Conservation (phyloP, 2,329 filamentous ascomycete species). For the Pezicula radicicola region DNA sequence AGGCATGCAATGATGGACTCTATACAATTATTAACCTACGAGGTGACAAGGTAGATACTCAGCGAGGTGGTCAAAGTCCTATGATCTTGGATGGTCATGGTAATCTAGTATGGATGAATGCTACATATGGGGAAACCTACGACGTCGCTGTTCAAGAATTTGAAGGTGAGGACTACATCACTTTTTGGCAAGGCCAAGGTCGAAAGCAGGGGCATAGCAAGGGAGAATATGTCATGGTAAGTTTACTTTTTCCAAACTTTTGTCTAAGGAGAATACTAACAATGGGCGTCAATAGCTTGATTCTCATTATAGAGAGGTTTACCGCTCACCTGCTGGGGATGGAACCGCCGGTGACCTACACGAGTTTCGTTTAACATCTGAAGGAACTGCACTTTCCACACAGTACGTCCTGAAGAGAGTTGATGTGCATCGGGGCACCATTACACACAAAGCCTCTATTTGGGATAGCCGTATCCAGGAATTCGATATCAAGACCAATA, state of each 20-base stretch:
- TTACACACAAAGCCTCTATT: conserved; percentile 26
- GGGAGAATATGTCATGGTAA: conserved; percentile 1
- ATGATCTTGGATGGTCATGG: conserved; percentile 12
- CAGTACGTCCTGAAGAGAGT: conserved; percentile 34
- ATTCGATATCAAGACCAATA: conserved; percentile 45
- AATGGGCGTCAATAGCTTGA: too few species aligned
- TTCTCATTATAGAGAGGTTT: neutral
- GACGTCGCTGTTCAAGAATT: conserved; percentile 31
- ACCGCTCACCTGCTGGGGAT: conserved; percentile 17
- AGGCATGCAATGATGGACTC: conserved; percentile 9
- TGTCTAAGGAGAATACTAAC: neutral
- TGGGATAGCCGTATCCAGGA: conserved; percentile 43
- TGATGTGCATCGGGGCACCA: conserved; percentile 19
- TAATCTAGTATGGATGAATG: conserved; percentile 16
- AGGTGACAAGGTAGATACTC: conserved; percentile 7
- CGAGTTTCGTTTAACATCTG: conserved; percentile 38
- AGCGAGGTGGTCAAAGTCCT: conserved; percentile 8
- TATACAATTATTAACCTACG: conserved; percentile 10
- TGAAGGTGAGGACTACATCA: conserved; percentile 40
- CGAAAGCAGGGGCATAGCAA: neutral
- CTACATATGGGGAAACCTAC: conserved; percentile 6
- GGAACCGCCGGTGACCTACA: conserved; percentile 37
- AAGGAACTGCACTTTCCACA: conserved; percentile 38
- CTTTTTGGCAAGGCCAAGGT: conserved; percentile 45
- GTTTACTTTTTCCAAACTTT: neutral